Evolutionary conservation across 352 stramenopile genomes (phyloP).

Genomic region (Globisporangium radiosum): DNA sequence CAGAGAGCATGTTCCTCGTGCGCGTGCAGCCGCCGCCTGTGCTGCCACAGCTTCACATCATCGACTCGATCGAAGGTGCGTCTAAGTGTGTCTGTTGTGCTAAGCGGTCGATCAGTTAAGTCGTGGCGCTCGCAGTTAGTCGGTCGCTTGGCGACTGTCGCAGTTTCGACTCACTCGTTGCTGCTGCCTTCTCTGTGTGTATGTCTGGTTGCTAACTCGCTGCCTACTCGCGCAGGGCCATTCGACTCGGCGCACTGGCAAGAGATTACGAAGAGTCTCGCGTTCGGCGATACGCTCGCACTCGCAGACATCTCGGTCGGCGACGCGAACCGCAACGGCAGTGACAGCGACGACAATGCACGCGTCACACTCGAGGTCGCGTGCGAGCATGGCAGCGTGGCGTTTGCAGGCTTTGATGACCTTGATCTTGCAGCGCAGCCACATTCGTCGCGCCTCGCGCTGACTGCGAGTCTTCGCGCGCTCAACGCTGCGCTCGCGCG

Average conservation of each 20-base stretch:
- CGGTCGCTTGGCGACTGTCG: not conserved
- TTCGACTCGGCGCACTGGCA: conserved; percentile 19
- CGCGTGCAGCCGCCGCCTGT: not conserved
- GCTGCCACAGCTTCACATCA: conserved; percentile 13
- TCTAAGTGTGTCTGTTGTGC: not conserved
- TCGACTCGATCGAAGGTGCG: conserved; percentile 19
- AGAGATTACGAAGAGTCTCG: conserved; percentile 5
- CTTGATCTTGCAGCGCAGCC: not conserved
- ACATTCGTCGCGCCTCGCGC: not conserved
- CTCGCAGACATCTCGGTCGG: conserved; percentile 13
- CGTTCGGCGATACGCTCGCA: conserved; percentile 3
- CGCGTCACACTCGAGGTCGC: conserved; percentile 9
- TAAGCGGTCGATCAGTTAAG: not conserved
- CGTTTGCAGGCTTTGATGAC: conserved; percentile 8
- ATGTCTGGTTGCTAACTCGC: not conserved
- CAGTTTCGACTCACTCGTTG: not conserved
- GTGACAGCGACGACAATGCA: not conserved
- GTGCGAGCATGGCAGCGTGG: conserved; percentile 9
- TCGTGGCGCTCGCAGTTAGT: too few species aligned
- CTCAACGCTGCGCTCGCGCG: conserved; percentile 18
- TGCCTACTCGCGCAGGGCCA: conserved; percentile 3
- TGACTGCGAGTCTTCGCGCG: not conserved
- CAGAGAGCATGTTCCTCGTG: conserved; percentile 6
- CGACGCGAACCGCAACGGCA: conserved; percentile 5
- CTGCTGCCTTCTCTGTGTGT: too few species aligned